Evolutionary conservation across 2,329 filamentous ascomycete genomes (phyloP).

Genomic region (Teratosphaeria nubilosa): DNA sequence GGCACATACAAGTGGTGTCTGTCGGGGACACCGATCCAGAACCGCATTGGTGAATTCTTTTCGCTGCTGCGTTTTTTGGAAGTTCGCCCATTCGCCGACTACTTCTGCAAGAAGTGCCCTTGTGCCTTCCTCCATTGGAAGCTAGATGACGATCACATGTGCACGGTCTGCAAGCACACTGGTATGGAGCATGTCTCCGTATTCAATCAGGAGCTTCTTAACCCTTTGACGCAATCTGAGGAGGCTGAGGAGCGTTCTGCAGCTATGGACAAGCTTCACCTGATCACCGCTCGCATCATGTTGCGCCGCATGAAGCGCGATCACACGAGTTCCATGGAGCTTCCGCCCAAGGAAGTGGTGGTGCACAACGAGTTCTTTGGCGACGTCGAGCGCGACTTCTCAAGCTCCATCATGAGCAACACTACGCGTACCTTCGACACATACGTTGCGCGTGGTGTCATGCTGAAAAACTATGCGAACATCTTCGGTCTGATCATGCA

Average conservation of each 20-base stretch:
- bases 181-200: conserved; percentile 63
- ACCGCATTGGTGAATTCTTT: conserved; percentile 95
- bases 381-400: conserved; percentile 92
- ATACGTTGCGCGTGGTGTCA: conserved; percentile 85
- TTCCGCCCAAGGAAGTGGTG: conserved; percentile 87
- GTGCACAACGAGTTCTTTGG: conserved; percentile 95
- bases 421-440: conserved; percentile 84
- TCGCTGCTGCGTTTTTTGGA: conserved; percentile 80
- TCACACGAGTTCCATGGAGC: conserved; percentile 87
- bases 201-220: conserved; percentile 91
- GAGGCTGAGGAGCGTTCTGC: conserved; percentile 47
- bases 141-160: conserved; percentile 61
- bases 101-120: conserved; percentile 79
- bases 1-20: conserved; percentile 91
- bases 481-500: conserved; percentile 99
- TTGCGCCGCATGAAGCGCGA: conserved; percentile 88
- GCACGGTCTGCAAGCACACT: conserved; percentile 57
- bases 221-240: conserved; percentile 51
- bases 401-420: conserved; percentile 88
- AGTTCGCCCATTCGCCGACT: conserved; percentile 78
- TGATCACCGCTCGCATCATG: conserved; percentile 92
- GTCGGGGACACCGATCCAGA: conserved; percentile 89
- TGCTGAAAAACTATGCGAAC: conserved; percentile 95
- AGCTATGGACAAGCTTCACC: conserved; percentile 71
- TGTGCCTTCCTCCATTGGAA: conserved; percentile 80